Conservation (phyloP, 1,139 yeast species). For the Candida sp. region DNA sequence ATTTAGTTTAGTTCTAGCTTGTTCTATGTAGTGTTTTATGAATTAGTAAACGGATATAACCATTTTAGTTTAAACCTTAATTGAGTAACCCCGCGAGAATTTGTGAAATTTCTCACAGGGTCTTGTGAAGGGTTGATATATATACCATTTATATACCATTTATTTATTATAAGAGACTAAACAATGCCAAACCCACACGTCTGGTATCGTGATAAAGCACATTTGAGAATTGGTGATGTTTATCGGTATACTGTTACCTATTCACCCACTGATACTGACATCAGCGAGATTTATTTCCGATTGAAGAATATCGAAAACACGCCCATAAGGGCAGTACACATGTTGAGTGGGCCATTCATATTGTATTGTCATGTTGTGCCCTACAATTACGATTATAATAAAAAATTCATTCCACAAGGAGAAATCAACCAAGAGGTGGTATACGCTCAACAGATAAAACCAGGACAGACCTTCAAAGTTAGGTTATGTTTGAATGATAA, state of each 20-base stretch:
- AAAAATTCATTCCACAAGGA: conserved; percentile 23
- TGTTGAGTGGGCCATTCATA: conserved; percentile 58
- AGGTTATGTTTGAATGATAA: conserved; percentile 46
- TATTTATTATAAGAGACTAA: too few relatives aligned
- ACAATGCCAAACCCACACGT: conserved; percentile 13
- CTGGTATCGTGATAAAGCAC: conserved; percentile 41
- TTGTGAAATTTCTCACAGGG: too few relatives aligned
- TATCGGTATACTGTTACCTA: conserved; percentile 31
- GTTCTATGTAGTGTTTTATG: too few relatives aligned
- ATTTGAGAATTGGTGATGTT: conserved; percentile 37
- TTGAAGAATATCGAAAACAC: conserved; percentile 51
- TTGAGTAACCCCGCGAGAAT: too few relatives aligned
- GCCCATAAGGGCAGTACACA: conserved; percentile 50
- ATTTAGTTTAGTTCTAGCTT: too few relatives aligned
- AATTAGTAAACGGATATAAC: too few relatives aligned
- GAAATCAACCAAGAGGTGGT: conserved; percentile 27
- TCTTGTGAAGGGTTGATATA: too few relatives aligned
- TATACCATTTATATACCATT: too few relatives aligned
- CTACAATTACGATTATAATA: conserved; percentile 36
- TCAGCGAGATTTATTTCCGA: conserved; percentile 28
- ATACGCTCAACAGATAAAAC: conserved; percentile 47
- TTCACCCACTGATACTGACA: conserved; percentile 7
- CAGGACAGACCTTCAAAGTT: conserved; percentile 59
- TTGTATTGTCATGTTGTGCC: conserved; percentile 61
- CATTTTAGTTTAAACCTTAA: too few relatives aligned